Evolutionary conservation across 78 protist species (phyloP), one percentile per base, ranked within the genome.

Genomic region (Monosiga brevicollis): DNA sequence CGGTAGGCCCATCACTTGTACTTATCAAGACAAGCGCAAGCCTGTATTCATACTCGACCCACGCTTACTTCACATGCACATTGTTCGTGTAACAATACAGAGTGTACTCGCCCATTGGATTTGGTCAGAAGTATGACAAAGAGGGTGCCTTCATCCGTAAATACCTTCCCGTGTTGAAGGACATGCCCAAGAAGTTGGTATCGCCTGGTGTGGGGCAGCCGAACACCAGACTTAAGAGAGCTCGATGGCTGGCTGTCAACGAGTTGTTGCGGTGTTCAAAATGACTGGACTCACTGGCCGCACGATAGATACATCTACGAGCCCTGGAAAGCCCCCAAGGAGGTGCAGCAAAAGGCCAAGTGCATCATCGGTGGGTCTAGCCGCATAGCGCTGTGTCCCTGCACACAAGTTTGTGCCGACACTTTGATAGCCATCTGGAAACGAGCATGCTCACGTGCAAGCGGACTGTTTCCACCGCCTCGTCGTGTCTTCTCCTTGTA

Each of bases 291-390:
- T n/a, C 22, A 73, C 35, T 73, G 77, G 24, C 39, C 22, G 77
- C 6, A 3, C 35, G 15, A 1, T 73, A 81, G 80, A 81, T 88
- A 77, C 83, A 84, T 88, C 20, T 88, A 81, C 40, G 88, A 84
- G 86, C 91, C 91, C 1, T 88, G 91, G 91, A 75, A 40, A 38
- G 91, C 91, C 34, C 91, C 91, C 3, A 20, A 73, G 26, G 79
- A 39, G 36, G 86, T 83, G 39, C 86, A 83, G 80, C 36, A 32
- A 10, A 41, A 42, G 73, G 70, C 73, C 54, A 42, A 42, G 41
- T 83, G 86, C 73, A 83, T 83, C 42, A 75, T 83, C 35, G 86
- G 86, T 2, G 25, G 9, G 34, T 11, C 24, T 6, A 20, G 62
- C 62, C 36, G 38, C 75, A 72, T n/a, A 72, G 36, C 22, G 75